Evolutionary conservation across 148 eudicot species (phyloP).

Genomic region (Spergularia marina): DNA sequence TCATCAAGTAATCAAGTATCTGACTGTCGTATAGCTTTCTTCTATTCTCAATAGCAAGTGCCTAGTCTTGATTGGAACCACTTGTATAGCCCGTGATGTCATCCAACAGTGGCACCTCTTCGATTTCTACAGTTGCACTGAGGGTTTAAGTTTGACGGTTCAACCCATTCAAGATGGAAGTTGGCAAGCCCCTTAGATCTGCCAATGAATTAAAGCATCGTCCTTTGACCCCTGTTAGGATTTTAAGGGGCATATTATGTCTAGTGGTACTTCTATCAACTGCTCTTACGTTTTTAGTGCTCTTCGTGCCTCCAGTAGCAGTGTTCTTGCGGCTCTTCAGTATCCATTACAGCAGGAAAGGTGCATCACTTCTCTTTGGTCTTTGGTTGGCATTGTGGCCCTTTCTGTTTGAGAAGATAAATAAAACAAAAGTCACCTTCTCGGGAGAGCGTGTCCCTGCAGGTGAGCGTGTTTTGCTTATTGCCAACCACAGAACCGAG

Average conservation of each 20-base stretch:
- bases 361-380: constrained; percentile 46
- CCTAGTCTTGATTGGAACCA: not conserved
- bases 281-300: constrained; percentile 56
- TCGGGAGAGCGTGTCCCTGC: constrained; percentile 62
- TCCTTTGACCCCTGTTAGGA: constrained; percentile 53
- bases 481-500: constrained; percentile 83
- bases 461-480: constrained; percentile 64
- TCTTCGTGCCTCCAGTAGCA: constrained; percentile 46
- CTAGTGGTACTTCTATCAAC: constrained; percentile 55
- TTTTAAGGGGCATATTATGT: constrained; percentile 62
- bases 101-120: constrained; percentile 17
- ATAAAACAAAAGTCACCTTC: constrained; percentile 60
- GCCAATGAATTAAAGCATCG: constrained; percentile 36
- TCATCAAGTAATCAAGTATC: constrained; percentile 14
- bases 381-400: constrained; percentile 81
- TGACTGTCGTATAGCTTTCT: not conserved
- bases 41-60: not conserved
- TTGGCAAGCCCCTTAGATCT: constrained; percentile 36
- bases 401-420: constrained; percentile 72
- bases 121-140: constrained; percentile 18
- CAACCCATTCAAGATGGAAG: constrained; percentile 54
- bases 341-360: constrained; percentile 59
- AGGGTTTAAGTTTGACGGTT: constrained; percentile 17
- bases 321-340: constrained; percentile 46
- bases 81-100: constrained; percentile 8